phyloP scores from a whole-genome alignment of 1,284 basidiomycete genomes.

The Ganoderma resinaceum region DNA sequence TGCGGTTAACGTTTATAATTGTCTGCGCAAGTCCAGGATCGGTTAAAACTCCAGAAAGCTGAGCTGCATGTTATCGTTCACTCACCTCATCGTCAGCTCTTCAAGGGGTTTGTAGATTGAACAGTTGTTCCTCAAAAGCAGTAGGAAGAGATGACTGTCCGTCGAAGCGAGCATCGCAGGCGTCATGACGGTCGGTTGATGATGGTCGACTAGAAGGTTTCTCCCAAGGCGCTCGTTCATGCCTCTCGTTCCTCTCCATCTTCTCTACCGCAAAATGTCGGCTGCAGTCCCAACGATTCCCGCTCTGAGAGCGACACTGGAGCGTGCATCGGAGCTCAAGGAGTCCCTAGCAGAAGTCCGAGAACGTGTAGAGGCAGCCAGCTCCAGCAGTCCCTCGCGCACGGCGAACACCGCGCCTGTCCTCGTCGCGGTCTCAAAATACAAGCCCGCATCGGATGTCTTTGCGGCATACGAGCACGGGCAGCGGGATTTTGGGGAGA shows the following conservation, averaged over 20 bases:
- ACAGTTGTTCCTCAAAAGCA: not conserved
- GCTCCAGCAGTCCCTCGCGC: conserved; percentile 26
- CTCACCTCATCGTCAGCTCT: not conserved
- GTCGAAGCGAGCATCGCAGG: not conserved
- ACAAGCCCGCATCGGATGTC: conserved; percentile 91
- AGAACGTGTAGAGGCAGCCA: conserved; percentile 51
- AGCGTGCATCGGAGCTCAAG: conserved; percentile 54
- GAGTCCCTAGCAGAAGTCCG: conserved; percentile 59
- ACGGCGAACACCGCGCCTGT: conserved; percentile 35
- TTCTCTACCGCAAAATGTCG: conserved; percentile 26
- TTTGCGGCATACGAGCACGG: conserved; percentile 81
- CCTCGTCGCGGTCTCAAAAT: conserved; percentile 94
- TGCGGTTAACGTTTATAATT: not conserved
- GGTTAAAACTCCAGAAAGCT: not conserved
- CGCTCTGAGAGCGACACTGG: conserved; percentile 23
- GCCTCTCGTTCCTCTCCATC: conserved; percentile 18
- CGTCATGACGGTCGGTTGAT: not conserved
- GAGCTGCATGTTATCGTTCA: not conserved
- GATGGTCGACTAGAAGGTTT: not conserved
- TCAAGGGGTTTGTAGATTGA: not conserved
- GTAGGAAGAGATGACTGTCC: not conserved
- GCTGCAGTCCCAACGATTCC: conserved; percentile 16
- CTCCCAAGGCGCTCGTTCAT: conserved; percentile 6
- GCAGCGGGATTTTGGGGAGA: conserved; percentile 95
- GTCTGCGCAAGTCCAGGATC: not conserved